Conservation (phyloP, 768 basidiomycete genomes). For the Cystobasidium ongulense region DNA sequence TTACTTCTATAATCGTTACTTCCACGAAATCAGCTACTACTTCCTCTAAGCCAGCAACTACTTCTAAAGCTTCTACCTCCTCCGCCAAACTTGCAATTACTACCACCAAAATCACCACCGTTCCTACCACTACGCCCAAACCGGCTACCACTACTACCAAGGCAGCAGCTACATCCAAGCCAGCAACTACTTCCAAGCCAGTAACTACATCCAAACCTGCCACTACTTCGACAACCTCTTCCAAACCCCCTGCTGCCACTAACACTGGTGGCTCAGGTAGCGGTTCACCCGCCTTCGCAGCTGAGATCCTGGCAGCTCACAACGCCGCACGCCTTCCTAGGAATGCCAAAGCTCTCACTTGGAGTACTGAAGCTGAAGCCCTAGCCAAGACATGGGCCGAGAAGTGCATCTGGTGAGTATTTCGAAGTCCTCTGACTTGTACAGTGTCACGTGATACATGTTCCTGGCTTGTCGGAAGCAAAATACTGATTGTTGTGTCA, state of each 20-base stretch:
- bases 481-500: no score
- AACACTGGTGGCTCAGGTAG: neutral
- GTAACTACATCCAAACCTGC: neutral
- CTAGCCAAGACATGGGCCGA: conserved; percentile 11
- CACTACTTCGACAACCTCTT: neutral
- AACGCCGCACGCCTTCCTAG: conserved; percentile 6
- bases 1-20: no score
- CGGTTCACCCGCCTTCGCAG: neutral
- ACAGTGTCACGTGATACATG: conserved; percentile 12
- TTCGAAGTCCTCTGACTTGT: neutral
- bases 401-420: conserved; percentile 17
- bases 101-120: neutral
- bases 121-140: neutral
- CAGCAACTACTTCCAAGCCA: neutral
- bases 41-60: neutral
- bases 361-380: neutral
- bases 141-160: neutral
- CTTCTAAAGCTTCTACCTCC: neutral
- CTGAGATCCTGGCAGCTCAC: conserved; percentile 11
- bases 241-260: neutral
- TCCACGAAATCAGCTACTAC: neutral
- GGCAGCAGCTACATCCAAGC: neutral
- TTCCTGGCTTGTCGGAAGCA: no score
- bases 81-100: neutral
- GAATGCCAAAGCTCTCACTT: neutral